Evolutionary conservation across 2,329 filamentous ascomycete genomes (phyloP).

Genomic region (Aspergillus latus): DNA sequence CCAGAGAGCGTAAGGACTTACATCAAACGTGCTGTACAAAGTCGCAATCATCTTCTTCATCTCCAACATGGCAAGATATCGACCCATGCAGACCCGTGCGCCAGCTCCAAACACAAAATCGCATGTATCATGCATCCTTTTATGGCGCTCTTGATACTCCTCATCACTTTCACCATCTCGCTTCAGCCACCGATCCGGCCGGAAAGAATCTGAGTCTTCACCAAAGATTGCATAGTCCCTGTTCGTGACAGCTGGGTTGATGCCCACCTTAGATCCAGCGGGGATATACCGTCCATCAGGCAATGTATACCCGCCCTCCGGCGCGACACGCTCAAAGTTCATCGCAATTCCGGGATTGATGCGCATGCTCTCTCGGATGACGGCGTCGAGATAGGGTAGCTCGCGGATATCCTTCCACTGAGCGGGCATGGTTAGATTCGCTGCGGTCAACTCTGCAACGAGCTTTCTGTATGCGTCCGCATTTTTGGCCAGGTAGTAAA

Average conservation of each 20-base stretch:
- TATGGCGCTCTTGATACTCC: slow-evolving; percentile 35
- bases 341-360: slow-evolving; percentile 52
- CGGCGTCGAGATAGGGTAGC: slow-evolving; percentile 51
- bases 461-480: slow-evolving; percentile 13
- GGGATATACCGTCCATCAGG: slow-evolving; percentile 37
- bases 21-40: slow-evolving; percentile 30
- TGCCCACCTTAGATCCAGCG: slow-evolving; percentile 34
- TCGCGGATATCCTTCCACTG: slow-evolving; percentile 17
- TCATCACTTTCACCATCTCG: slow-evolving; percentile 35
- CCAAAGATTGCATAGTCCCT: slow-evolving; percentile 48
- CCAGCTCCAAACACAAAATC: slow-evolving; percentile 54
- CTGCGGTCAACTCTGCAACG: slow-evolving; percentile 8
- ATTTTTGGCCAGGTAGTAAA: slow-evolving; percentile 35
- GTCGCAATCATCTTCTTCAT: slow-evolving; percentile 61
- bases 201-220: slow-evolving; percentile 46
- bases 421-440: slow-evolving; percentile 8
- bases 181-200: slow-evolving; percentile 51
- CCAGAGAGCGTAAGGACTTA: neutral
- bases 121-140: slow-evolving; percentile 38
- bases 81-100: slow-evolving; percentile 56
- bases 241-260: slow-evolving; percentile 39
- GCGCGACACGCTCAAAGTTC: slow-evolving; percentile 54
- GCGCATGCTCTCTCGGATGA: slow-evolving; percentile 54
- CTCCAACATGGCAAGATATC: slow-evolving; percentile 56
- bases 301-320: slow-evolving; percentile 32